Percentiles rank a stretch among this genome's conserved stretches.
phyloP scores from a whole-genome alignment of 495 filamentous ascomycete genomes.

The Lindgomyces ingoldianus region DNA sequence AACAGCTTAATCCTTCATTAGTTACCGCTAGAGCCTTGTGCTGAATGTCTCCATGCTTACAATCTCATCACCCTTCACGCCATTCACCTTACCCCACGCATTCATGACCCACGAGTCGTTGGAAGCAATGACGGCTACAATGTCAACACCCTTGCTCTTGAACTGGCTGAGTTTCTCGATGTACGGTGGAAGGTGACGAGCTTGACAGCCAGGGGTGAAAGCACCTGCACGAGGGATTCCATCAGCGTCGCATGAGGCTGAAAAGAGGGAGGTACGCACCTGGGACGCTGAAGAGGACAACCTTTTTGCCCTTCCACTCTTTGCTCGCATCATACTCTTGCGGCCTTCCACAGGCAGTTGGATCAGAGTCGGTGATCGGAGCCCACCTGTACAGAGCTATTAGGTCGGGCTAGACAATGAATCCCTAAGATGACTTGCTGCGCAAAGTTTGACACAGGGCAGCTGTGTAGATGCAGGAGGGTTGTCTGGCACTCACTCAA shows the following conservation, averaged over 20 bases:
- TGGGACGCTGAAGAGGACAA: slow-evolving; percentile 86
- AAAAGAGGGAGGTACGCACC: slow-evolving; percentile 48
- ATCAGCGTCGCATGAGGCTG: slow-evolving; percentile 15
- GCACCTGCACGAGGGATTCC: slow-evolving; percentile 57
- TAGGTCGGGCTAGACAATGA: neutral
- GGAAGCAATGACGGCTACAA: slow-evolving; percentile 80
- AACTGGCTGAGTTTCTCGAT: slow-evolving; percentile 70
- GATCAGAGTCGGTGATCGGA: slow-evolving; percentile 45
- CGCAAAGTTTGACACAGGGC: slow-evolving; percentile 37
- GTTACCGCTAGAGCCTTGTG: neutral
- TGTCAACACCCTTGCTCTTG: slow-evolving; percentile 81
- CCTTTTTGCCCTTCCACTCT: slow-evolving; percentile 85
- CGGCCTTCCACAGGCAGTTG: slow-evolving; percentile 73
- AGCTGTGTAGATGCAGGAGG: slow-evolving; percentile 50
- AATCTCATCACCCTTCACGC: slow-evolving; percentile 74
- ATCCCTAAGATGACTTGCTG: neutral
- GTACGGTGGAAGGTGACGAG: slow-evolving; percentile 84
- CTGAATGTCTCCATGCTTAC: slow-evolving; percentile 55
- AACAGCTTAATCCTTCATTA: slow-evolving; percentile 62
- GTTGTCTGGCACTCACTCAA: slow-evolving; percentile 57
- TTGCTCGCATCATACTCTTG: slow-evolving; percentile 80
- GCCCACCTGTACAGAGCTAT: slow-evolving; percentile 41
- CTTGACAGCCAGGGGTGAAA: slow-evolving; percentile 93
- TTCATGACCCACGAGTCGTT: slow-evolving; percentile 94
- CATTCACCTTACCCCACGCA: slow-evolving; percentile 95